These are phyloP conservation scores for Jasminum sambac DNA, from an alignment of 257 asterid genomes.

Conservation along the genomic window DNA sequence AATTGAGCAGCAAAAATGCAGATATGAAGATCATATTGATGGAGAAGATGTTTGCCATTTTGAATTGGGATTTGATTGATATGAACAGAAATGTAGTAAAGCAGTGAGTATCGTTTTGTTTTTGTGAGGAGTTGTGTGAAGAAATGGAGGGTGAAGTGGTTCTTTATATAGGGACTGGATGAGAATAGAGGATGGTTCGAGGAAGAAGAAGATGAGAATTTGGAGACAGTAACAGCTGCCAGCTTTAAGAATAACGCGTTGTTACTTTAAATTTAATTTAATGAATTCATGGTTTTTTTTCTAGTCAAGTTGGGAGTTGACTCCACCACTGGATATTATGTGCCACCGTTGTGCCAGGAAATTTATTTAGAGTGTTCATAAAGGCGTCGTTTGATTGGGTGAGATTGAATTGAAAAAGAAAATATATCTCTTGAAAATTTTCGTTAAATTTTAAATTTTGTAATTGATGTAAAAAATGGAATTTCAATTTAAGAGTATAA, in stretches of 20 bases:
- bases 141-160: background rate
- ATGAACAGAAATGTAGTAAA: background rate
- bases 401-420: no score
- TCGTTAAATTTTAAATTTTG: no score
- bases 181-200: background rate
- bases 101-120: background rate
- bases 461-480: no score
- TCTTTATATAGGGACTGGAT: background rate
- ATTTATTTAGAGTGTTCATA: no score
- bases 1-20: background rate
- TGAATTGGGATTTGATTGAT: background rate
- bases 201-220: background rate
- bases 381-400: no score
- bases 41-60: background rate
- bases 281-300: background rate
- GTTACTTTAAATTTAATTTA: background rate
- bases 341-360: no score
- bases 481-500: no score
- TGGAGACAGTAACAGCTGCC: background rate
- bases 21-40: background rate
- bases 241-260: background rate
- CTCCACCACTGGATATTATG: no score
- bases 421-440: no score
- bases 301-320: background rate
- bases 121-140: background rate